A percentile compares a stretch with the other conserved stretches of the same genome.
Evolutionary conservation across 176 grass and related monocot genomes (phyloP).

Genomic region (Sorghum bicolor): DNA sequence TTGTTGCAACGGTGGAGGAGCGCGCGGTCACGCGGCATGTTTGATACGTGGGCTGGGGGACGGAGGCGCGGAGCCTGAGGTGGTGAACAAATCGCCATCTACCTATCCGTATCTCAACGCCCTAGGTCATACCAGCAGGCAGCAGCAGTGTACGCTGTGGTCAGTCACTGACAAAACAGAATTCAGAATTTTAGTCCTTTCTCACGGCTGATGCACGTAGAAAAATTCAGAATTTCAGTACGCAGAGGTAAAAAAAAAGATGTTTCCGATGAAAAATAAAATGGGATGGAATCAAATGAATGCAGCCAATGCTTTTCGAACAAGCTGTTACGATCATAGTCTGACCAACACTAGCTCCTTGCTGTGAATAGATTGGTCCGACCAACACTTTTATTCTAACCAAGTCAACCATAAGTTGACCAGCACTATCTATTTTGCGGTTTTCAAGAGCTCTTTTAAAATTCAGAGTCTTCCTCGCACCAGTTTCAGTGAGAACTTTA

Average conservation of each 20-base stretch:
- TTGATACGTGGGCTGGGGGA: neutral
- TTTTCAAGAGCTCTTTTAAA: neutral
- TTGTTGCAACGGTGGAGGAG: neutral
- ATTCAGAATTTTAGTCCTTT: neutral
- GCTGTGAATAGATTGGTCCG: neutral
- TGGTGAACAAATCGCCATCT: slow-evolving; percentile 30
- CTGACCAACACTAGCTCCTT: neutral
- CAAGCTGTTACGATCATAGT: neutral
- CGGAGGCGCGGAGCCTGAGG: neutral
- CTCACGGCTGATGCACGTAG: neutral
- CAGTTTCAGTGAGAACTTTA: neutral
- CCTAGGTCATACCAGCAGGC: neutral
- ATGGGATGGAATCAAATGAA: neutral
- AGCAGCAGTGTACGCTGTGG: neutral
- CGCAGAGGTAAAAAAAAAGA: neutral
- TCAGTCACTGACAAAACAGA: too few species aligned
- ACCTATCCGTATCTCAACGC: neutral
- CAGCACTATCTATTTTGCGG: neutral
- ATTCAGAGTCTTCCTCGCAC: too few species aligned
- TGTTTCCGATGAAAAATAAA: neutral
- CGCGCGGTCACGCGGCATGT: neutral
- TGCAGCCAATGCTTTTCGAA: neutral
- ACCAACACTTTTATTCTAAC: neutral
- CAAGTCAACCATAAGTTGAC: slow-evolving; percentile 8
- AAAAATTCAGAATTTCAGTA: neutral